Base-by-base conservation (phyloP, 164 flowering plant genomes). In the Akebia trifoliata region DNA sequence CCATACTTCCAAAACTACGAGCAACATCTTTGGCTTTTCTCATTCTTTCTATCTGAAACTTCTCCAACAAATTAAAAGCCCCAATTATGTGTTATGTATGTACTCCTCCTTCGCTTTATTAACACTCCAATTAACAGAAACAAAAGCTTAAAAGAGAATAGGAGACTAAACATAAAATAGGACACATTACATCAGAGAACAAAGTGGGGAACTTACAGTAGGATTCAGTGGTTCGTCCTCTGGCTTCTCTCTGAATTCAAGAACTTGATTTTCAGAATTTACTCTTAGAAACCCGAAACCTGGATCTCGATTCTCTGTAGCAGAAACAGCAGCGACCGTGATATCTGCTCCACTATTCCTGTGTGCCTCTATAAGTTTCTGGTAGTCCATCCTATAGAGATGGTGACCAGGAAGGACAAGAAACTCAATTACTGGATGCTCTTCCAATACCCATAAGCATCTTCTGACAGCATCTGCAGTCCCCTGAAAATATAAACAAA, bases 341-440 rank as follows among this genome's bases (percentile, higher is more conserved):
- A 90, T 79, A 56, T 81, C 82, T 4, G 97, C 83, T 22, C 66
- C 56, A 58, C 50, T 76, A 26, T 54, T 68, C 8, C 85, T 47
- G 54, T 86, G 97, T 14, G 78, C 73, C 48, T 74, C 60, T 30
- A 90, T 71, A 38, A 90, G 75, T 49, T 72, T 72, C 68, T 77
- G 76, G 70, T 83, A 90, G 65, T 90, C 87, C 97, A 90, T 90
- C 59, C 57, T 75, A 60, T 90, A 85, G n/a, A 90, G 85, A 75
- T 90, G 97, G 68, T 87, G 73, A n/a, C 95, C 95, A 4, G 92
- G 86, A 65, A 90, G 89, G 50, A 87, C 55, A 57, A 87, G 54
- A 67, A 79, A 85, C 56, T 90, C 95, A 22, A 25, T 57, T 20
- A 75, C 76, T 1, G 83, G 82, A 38, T 78, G 65, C 66, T 86